Conservation (phyloP, 1,139 yeast genomes). For the Pichia terricola region DNA sequence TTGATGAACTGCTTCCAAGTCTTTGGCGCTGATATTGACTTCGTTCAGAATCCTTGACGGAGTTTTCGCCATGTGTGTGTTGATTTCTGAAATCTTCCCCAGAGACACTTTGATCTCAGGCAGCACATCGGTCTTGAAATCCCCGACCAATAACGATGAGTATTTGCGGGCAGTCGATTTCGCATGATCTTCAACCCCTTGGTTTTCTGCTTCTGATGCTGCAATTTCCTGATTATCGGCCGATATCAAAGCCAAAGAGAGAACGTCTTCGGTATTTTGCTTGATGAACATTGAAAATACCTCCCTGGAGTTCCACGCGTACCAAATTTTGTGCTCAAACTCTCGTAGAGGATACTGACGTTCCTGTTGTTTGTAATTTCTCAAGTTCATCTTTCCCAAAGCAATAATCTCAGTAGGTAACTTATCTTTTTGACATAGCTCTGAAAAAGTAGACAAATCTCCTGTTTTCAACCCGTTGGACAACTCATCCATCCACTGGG, state of each 20-base stretch:
- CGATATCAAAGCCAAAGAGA: not conserved
- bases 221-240: not conserved
- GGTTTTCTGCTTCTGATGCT: not conserved
- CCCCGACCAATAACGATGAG: slow-evolving; percentile 4
- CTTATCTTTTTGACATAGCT: slow-evolving; percentile 6
- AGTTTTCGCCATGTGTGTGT: slow-evolving; percentile 7
- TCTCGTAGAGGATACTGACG: slow-evolving; percentile 8
- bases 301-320: slow-evolving; percentile 17
- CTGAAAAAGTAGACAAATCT: slow-evolving; percentile 11
- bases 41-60: slow-evolving; percentile 9
- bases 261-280: slow-evolving; percentile 1
- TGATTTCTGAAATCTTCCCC: slow-evolving; percentile 9
- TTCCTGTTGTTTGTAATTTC: not conserved
- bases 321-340: slow-evolving; percentile 15
- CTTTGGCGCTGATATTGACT: slow-evolving; percentile 9
- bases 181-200: not conserved
- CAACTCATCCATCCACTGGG: slow-evolving; percentile 20
- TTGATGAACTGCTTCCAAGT: slow-evolving; percentile 11
- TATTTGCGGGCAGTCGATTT: not conserved
- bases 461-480: slow-evolving; percentile 11
- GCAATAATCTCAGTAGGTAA: slow-evolving; percentile 18
- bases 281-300: slow-evolving; percentile 12
- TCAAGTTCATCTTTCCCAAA: slow-evolving; percentile 13
- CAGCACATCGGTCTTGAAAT: slow-evolving; percentile 3
- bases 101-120: slow-evolving; percentile 9